Evolutionary conservation across 257 asterid species (phyloP), one percentile per base, ranked within the genome.

Genomic region (Verbascum thapsus): DNA sequence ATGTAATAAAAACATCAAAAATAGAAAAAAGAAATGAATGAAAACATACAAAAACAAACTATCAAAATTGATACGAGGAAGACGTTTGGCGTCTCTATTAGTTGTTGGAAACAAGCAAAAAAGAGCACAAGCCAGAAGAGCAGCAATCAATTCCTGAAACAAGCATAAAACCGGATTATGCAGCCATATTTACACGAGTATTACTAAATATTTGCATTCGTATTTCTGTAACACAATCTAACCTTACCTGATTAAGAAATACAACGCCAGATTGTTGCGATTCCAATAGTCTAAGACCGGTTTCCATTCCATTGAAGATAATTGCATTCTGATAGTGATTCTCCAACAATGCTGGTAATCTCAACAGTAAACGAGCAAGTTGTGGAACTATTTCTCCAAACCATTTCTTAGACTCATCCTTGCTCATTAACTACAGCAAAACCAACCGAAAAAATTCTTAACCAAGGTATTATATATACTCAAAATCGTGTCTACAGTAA

Each of bases 131-230:
- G 65, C 84, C 67, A 91, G 88, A 69, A 88, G 86, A 64, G 96
- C 92, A 50, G 90, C 97, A 54, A 85, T 72, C 87, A 88, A 76
- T 70, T 88, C 98, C 98, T 91, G 95, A 69, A 79, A 73, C 50
- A 7, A 63, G 45, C 53, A 66, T 5, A 58, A 41, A 44, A 49
- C 53, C 38, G 2, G 2, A 26, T 53, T 47, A 32, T 50, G 63
- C 52, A 64, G 65, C 19, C 19, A 56, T 9, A 50, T 22, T 63
- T n/a, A n/a, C n/a, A n/a, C n/a, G n/a, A n/a, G 70, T 37, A 34
- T 30, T 13, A n/a, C 26, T 16, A 15, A 49, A 72, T n/a, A 47
- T 26, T 5, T 37, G 53, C 60, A 35, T 49, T n/a, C 39, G n/a
- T n/a, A 64, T 58, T 63, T 38, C 60, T 53, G 53, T 39, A 55